Evolutionary conservation across 768 basidiomycete species (phyloP).

Genomic region (Cystofilobasidium macerans): DNA sequence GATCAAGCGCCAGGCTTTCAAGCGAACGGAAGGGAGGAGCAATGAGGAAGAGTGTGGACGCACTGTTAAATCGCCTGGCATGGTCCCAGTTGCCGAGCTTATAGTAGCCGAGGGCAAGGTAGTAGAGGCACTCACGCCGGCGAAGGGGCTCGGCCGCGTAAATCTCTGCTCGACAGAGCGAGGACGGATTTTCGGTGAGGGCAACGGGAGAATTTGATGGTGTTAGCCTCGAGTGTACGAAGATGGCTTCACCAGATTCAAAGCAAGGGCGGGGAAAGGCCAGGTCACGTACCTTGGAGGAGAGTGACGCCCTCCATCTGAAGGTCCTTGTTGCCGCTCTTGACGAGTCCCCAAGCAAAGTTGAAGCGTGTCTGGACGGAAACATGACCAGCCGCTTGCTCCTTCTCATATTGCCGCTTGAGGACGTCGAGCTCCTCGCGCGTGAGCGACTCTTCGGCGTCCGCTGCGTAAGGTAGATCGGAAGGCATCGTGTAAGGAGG

Average conservation of each 20-base stretch:
- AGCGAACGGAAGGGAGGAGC: constrained; percentile 1
- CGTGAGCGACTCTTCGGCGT: constrained; percentile 69
- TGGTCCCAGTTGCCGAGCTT: constrained; percentile 93
- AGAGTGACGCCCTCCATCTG: constrained; percentile 86
- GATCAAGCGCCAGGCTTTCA: too few species aligned
- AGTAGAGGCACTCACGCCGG: constrained; percentile 89
- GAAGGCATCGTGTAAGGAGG: constrained; percentile 43
- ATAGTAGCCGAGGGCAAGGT: constrained; percentile 89
- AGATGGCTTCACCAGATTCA: too few species aligned
- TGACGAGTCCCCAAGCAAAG: constrained; percentile 81
- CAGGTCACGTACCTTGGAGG: constrained; percentile 58
- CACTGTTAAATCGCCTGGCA: constrained; percentile 84
- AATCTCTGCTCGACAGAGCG: constrained; percentile 54
- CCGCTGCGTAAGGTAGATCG: constrained; percentile 89
- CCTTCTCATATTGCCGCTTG: constrained; percentile 75
- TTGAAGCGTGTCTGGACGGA: constrained; percentile 96
- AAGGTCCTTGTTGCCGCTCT: constrained; percentile 69
- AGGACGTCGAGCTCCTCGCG: constrained; percentile 47
- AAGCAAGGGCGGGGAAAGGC: not conserved
- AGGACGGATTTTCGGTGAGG: not conserved
- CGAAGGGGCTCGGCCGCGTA: constrained; percentile 77
- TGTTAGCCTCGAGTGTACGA: too few species aligned
- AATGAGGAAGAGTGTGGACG: constrained; percentile 32
- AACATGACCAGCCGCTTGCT: constrained; percentile 67
- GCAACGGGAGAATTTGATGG: not conserved